These are phyloP conservation scores for Neltuma alba DNA, from an alignment of 306 rosid genomes.

Conservation along the genomic window DNA sequence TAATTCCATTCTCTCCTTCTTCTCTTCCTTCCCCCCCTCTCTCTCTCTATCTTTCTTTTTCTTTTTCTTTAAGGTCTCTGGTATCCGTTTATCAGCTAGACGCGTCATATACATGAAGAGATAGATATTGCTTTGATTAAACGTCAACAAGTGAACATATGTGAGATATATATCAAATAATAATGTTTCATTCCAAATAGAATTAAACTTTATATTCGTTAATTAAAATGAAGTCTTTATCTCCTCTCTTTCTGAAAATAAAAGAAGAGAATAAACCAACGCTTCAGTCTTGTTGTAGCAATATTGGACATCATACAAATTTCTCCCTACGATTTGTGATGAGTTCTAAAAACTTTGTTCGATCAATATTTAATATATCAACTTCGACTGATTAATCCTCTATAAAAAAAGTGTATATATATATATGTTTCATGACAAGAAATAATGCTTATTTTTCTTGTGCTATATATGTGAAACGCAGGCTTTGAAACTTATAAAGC, in stretches of 20 bases:
- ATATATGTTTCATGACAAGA: neutral
- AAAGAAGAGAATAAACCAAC: neutral
- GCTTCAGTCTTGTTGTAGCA: neutral
- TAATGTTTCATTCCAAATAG: neutral
- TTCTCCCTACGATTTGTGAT: neutral
- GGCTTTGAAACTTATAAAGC: slow-evolving; percentile 35
- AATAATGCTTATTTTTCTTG: neutral
- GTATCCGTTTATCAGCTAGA: neutral
- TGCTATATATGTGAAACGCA: slow-evolving; percentile 34
- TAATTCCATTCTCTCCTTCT: neutral
- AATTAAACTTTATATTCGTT: neutral
- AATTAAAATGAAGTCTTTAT: no score
- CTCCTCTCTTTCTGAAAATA: neutral
- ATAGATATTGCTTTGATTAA: neutral
- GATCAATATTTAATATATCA: neutral
- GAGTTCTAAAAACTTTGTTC: neutral
- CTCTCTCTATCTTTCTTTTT: neutral
- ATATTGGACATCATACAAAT: neutral
- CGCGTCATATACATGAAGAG: neutral
- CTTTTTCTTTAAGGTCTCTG: neutral
- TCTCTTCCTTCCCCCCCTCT: neutral
- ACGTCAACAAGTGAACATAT: neutral
- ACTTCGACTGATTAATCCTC: neutral
- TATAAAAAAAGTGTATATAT: neutral
- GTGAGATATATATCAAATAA: neutral